Evolutionary conservation across 345 rosid genomes (phyloP), one percentile per base, ranked within the genome.

Genomic region (Corymbia maculata): DNA sequence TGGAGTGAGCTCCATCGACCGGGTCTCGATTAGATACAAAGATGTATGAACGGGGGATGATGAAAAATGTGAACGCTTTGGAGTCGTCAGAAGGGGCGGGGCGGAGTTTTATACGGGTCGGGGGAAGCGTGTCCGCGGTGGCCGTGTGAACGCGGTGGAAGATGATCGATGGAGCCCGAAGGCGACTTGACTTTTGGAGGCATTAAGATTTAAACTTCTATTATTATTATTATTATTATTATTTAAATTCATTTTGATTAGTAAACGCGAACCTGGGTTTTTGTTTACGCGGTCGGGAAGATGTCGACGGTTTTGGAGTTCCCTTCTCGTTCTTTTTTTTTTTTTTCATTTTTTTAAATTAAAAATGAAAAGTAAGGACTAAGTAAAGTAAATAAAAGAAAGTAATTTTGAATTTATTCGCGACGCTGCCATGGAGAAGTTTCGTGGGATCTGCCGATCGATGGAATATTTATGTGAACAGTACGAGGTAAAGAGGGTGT

Each of bases 71-170:
- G 95, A 93, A 94, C 88, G 61, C 90, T 32, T 44, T 9, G 13
- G 90, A 42, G 87, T 36, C 68, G 12, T 26, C 30, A 52, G 55
- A 84, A 15, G 24, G 19, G 24, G 32, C 13, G 19, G 24, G 32
- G 6, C 12, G 79, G 26, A 70, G 70, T 22, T 1, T 36, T 79
- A 22, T 51, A 79, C 66, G 59, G 45, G 19, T 53, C 26, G 12
- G 90, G 89, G 91, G 91, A 95, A 93, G 94, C 95, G 96, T 92
- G 95, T 92, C 90, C 79, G 90, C 36, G 22, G 91, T 92, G 94
- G 90, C 52, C 14, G 90, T 93, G 93, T 92, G 94, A 92, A 94
- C 95, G 93, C 94, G 94, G 90, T 66, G 84, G 49, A 52, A 26
- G 45, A 26, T 4, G 36, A 88, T n/a, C 75, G 89, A 93, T 90